These are phyloP conservation scores for Malassezia globosa DNA, from an alignment of 1,284 basidiomycete genomes.

Conservation along the genomic window DNA sequence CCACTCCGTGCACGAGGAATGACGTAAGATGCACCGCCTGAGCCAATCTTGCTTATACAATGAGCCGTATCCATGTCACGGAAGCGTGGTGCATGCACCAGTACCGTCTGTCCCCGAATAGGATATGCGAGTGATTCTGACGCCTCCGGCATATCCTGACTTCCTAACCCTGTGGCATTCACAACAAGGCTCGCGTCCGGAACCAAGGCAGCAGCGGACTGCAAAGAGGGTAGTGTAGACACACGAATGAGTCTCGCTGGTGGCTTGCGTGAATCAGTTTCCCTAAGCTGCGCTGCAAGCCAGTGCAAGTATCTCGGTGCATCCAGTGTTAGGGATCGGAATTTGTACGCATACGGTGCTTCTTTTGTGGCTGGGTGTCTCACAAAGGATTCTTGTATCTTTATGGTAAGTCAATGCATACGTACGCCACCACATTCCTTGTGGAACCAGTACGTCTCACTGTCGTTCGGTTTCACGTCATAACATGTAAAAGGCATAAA, in stretches of 20 bases:
- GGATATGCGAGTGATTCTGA: conserved; percentile 70
- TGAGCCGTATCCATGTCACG: conserved; percentile 11
- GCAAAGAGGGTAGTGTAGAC: conserved; percentile 15
- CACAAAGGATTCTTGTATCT: neutral
- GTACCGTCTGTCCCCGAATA: conserved; percentile 72
- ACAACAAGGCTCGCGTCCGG: conserved; percentile 43
- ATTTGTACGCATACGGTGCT: conserved; percentile 20
- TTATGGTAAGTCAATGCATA: neutral
- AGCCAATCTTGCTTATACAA: conserved; percentile 26
- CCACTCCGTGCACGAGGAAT: conserved; percentile 53
- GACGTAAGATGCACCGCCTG: conserved; percentile 49
- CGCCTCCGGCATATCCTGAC: conserved; percentile 27
- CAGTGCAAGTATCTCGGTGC: conserved; percentile 29
- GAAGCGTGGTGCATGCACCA: conserved; percentile 59
- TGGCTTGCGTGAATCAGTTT: conserved; percentile 16
- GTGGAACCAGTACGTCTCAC: conserved; percentile 26
- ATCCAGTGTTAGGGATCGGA: conserved; percentile 26
- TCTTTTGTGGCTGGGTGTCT: neutral
- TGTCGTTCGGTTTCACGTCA: conserved; percentile 15
- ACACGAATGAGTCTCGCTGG: conserved; percentile 22
- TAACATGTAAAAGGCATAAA: conserved; percentile 29
- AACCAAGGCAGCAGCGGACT: conserved; percentile 14
- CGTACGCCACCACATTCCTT: conserved; percentile 17
- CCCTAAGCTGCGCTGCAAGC: conserved; percentile 24
- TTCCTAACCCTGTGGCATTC: conserved; percentile 50